A percentile compares a stretch with the other conserved stretches of the same genome.
These are phyloP conservation scores for Suillus decipiens DNA, from an alignment of 768 basidiomycete species.

Conservation along the genomic window DNA sequence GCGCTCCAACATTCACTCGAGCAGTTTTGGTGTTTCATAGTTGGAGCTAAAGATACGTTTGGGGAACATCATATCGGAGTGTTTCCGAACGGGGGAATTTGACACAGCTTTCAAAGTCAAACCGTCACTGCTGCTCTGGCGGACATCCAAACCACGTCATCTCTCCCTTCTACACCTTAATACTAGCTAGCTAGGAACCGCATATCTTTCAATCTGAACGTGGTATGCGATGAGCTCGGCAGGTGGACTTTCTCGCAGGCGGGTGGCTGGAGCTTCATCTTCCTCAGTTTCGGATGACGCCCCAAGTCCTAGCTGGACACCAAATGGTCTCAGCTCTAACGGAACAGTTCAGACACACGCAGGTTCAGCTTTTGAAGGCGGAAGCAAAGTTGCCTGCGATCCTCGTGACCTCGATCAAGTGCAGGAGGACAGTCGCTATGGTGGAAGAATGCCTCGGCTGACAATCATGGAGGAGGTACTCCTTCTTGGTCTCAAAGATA, in stretches of 20 bases:
- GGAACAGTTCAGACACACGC: slow-evolving; percentile 54
- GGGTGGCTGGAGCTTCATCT: slow-evolving; percentile 47
- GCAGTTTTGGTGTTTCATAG: background rate
- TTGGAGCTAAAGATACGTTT: background rate
- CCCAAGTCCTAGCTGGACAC: slow-evolving; percentile 28
- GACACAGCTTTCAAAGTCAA: slow-evolving; percentile 14
- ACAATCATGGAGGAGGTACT: slow-evolving; percentile 98
- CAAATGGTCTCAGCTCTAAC: slow-evolving; percentile 33
- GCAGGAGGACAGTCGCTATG: slow-evolving; percentile 59
- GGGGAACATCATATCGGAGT: background rate
- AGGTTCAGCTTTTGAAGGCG: slow-evolving; percentile 82
- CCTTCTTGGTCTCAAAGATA: slow-evolving; percentile 92
- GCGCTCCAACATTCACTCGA: background rate
- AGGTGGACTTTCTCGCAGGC: slow-evolving; percentile 58
- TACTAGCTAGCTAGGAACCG: background rate
- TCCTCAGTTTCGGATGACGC: slow-evolving; percentile 41
- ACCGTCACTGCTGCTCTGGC: slow-evolving; percentile 7
- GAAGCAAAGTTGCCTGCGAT: slow-evolving; percentile 90
- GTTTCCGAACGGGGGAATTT: slow-evolving; percentile 2
- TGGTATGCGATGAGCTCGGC: slow-evolving; percentile 47
- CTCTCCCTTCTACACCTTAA: background rate
- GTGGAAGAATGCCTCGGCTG: slow-evolving; percentile 77
- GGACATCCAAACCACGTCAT: slow-evolving; percentile 4
- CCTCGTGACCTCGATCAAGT: slow-evolving; percentile 84
- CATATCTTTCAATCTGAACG: background rate